Evolutionary conservation across 2,329 filamentous ascomycete genomes (phyloP).

Genomic region (Arthrinium puccinioides): DNA sequence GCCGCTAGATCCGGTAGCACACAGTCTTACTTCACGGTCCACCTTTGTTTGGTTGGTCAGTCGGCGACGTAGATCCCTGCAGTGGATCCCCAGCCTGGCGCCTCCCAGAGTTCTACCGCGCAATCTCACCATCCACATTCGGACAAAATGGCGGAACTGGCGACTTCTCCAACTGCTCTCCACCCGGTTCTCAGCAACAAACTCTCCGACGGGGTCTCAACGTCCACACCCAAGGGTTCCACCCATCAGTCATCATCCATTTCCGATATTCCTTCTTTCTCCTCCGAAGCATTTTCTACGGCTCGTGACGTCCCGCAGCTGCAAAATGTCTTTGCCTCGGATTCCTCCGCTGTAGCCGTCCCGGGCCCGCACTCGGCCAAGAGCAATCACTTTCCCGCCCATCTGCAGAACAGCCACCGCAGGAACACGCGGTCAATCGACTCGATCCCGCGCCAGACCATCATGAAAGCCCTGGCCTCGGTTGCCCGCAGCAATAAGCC

Average conservation of each 20-base stretch:
- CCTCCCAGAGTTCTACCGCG: too few relatives aligned
- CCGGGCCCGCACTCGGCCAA: constrained; percentile 11
- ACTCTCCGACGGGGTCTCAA: constrained; percentile 15
- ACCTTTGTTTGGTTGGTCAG: too few relatives aligned
- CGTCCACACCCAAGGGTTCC: constrained; percentile 5
- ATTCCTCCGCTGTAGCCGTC: constrained; percentile 16
- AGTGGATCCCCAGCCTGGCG: too few relatives aligned
- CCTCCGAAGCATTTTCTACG: too few relatives aligned
- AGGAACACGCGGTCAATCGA: constrained; percentile 53
- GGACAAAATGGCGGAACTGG: constrained; percentile 29
- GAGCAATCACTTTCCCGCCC: constrained; percentile 13
- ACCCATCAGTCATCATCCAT: constrained; percentile 8
- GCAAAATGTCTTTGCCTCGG: constrained; percentile 11
- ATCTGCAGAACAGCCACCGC: constrained; percentile 27
- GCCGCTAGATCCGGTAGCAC: too few relatives aligned
- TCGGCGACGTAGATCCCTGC: too few relatives aligned
- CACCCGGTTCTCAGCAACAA: constrained; percentile 44
- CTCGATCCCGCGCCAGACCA: constrained; percentile 67
- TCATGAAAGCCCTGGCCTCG: constrained; percentile 75
- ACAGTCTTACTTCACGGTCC: too few relatives aligned
- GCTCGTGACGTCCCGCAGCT: too few relatives aligned
- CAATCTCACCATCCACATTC: constrained; percentile 8
- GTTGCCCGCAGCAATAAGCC: constrained; percentile 53
- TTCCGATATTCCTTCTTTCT: constrained; percentile 7
- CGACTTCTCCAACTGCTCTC: constrained; percentile 40